Conservation (phyloP, 2,329 filamentous ascomycete genomes). For the Diaporthe ampelina region DNA sequence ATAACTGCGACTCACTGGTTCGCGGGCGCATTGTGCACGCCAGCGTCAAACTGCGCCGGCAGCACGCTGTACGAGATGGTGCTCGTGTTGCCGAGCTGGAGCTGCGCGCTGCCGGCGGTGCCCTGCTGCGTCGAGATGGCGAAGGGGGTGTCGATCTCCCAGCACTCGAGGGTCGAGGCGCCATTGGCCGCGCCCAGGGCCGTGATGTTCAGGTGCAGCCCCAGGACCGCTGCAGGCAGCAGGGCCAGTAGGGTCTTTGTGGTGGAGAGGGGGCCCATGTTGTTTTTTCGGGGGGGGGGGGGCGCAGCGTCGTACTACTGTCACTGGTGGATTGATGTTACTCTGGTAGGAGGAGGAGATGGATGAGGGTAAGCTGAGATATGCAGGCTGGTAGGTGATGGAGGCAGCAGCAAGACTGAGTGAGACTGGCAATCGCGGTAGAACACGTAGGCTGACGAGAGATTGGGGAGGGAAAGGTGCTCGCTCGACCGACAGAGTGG, state of each 20-base stretch:
- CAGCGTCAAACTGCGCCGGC: slow-evolving; percentile 55
- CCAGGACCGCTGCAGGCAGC: slow-evolving; percentile 3
- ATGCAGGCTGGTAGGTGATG: neutral
- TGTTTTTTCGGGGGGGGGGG: neutral
- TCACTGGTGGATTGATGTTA: neutral
- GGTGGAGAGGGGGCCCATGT: slow-evolving; percentile 4
- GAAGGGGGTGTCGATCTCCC: slow-evolving; percentile 56
- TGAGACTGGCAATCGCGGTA: neutral
- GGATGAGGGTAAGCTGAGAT: slow-evolving; percentile 15
- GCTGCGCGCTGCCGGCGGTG: slow-evolving; percentile 48
- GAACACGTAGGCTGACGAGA: neutral
- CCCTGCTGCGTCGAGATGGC: slow-evolving; percentile 50
- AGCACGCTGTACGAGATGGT: slow-evolving; percentile 54
- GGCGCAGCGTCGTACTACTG: no score
- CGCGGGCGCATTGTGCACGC: slow-evolving; percentile 57
- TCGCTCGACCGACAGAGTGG: neutral
- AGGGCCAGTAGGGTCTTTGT: slow-evolving; percentile 3
- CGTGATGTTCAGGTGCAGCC: slow-evolving; percentile 54
- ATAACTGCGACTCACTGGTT: slow-evolving; percentile 59
- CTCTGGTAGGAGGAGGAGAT: neutral
- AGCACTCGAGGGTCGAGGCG: slow-evolving; percentile 59
- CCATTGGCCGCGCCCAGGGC: slow-evolving; percentile 53
- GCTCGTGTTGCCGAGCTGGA: slow-evolving; percentile 50
- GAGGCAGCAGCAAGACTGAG: no score
- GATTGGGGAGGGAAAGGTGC: neutral